Evolutionary conservation across 129 eudicot species (phyloP).

Genomic region (Dittrichia graveolens): DNA sequence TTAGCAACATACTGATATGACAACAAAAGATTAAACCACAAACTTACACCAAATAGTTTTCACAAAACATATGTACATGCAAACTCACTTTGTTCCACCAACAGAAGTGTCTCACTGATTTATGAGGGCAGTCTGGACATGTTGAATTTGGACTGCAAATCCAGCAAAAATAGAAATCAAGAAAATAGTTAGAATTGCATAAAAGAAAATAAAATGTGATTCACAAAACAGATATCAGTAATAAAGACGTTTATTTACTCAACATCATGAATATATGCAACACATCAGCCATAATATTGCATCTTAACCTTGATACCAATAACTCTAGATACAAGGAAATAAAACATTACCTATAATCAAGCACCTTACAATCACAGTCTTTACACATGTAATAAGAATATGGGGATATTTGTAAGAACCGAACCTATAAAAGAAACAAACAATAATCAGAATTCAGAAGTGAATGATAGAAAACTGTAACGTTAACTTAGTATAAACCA

Average conservation of each 20-base stretch:
- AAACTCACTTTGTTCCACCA: conserved; percentile 94
- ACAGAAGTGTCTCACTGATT: conserved; percentile 84
- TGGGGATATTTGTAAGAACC: conserved; percentile 76
- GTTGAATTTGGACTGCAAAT: conserved; percentile 51
- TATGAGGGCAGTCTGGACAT: conserved; percentile 73
- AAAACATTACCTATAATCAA: conserved; percentile 70
- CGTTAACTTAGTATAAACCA: conserved; percentile 1
- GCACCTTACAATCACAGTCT: conserved; percentile 88
- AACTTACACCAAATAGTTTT: conserved; percentile 17
- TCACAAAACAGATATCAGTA: no score
- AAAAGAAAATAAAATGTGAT: no score
- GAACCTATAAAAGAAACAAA: conserved; percentile 51
- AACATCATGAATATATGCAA: background rate
- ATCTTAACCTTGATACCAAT: conserved; percentile 1
- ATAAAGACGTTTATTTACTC: no score
- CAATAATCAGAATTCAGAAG: background rate
- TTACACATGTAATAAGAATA: conserved; percentile 83
- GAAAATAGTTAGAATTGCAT: conserved; percentile 5
- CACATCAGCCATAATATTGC: background rate
- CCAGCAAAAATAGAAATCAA: background rate
- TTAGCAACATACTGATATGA: conserved; percentile 59
- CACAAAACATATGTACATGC: background rate
- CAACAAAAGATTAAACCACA: conserved; percentile 3
- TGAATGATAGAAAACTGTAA: conserved; percentile 11
- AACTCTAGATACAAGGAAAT: background rate